phyloP scores from a whole-genome alignment of 352 stramenopile genomes.

The Albugo laibachii region DNA sequence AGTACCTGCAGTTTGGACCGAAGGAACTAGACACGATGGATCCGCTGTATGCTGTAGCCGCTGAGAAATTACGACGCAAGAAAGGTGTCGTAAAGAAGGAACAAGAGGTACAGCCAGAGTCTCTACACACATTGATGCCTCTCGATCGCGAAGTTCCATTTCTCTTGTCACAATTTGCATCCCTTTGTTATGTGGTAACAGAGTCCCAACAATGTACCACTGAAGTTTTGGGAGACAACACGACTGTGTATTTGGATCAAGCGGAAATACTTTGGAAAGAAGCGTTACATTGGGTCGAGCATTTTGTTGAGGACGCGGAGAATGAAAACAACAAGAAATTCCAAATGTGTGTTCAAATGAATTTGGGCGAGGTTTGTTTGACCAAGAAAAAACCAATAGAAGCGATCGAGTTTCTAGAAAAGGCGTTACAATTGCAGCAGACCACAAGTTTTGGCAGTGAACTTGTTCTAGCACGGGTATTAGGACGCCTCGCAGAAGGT shows the following conservation, averaged over 20 bases:
- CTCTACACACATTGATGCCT: background rate
- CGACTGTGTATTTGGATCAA: conserved; percentile 30
- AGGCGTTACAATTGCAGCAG: conserved; percentile 39
- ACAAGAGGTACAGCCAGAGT: conserved; percentile 5
- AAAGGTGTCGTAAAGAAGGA: conserved; percentile 26
- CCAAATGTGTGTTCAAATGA: conserved; percentile 43
- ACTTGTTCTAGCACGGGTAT: conserved; percentile 35
- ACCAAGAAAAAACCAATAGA: conserved; percentile 33
- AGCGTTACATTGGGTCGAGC: conserved; percentile 37
- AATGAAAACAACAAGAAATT: conserved; percentile 37
- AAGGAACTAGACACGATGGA: conserved; percentile 23
- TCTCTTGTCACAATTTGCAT: conserved; percentile 43
- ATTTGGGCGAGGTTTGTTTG: conserved; percentile 43
- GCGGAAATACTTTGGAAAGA: conserved; percentile 50
- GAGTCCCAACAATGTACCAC: conserved; percentile 11
- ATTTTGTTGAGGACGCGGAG: conserved; percentile 14
- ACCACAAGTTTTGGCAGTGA: conserved; percentile 21
- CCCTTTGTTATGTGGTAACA: conserved; percentile 26
- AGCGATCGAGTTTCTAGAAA: conserved; percentile 45
- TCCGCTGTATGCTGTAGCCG: conserved; percentile 29
- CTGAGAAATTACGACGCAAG: conserved; percentile 37
- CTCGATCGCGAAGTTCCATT: conserved; percentile 48
- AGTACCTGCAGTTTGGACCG: conserved; percentile 19
- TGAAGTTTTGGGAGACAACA: conserved; percentile 15
- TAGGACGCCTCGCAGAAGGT: conserved; percentile 41